Evolutionary conservation across 1,284 basidiomycete genomes (phyloP), one percentile per base, ranked within the genome.

Genomic region (Athelia psychrophila): DNA sequence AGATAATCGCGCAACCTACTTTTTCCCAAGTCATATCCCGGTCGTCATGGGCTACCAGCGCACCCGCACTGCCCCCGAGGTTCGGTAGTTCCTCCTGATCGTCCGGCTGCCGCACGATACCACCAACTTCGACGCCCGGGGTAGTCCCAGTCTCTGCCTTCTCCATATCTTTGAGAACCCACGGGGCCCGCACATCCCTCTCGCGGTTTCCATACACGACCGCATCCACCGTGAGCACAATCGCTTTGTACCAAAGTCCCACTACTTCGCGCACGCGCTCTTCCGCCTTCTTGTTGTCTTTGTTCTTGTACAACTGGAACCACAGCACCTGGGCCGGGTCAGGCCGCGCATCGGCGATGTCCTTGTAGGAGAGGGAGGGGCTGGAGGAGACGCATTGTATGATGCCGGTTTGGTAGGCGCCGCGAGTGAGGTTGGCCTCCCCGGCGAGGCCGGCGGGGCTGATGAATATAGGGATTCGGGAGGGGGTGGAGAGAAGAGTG

Each of bases 331-430:
- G 91, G 2, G 77, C 75, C 3, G 80, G 75, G 30, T 70, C 64
- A 3, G 83, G 75, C 23, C 78, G 71, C 16, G 79, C 80, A 10
- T 74, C 72, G 8, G 86, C 83, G 54, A 95, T 90, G 56, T 88
- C 82, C 15, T 78, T 78, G 50, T 81, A 79, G 0, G 91, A 90
- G 56, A 93, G 74, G 0, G 91, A 94, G 2, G 95, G 84, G 65
- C 95, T 94, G 40, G 84, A 86, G 3, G 93, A 95, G 49, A 95
- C 88, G 79, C 92, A 93, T 64, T 96, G 93, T 48, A 94, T 88
- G 55, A 95, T 86, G 23, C 82, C 80, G 2, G 82, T 79, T 46
- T 77, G 74, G n/a, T 78, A 83, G 4, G 86, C 85, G 2, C 86
- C 94, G 46, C 76, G 77, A 2, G 91, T 91, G 53, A 96, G 84